Evolutionary conservation across 2,329 filamentous ascomycete species (phyloP).

Genomic region (Leptographium galeiforme): DNA sequence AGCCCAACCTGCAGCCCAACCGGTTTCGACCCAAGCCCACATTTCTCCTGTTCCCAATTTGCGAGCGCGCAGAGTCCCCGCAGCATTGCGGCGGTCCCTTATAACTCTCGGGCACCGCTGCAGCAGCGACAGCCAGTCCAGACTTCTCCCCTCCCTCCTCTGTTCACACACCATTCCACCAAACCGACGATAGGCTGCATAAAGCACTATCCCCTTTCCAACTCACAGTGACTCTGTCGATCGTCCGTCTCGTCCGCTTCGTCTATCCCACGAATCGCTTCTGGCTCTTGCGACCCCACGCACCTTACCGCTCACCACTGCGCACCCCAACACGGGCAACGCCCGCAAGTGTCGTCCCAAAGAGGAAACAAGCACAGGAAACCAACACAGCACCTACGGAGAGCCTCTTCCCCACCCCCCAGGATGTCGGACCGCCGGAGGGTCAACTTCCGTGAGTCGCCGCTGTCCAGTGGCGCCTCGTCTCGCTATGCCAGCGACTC

Average conservation of each 20-base stretch:
- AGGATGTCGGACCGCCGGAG: conserved; percentile 14
- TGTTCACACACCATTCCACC: neutral
- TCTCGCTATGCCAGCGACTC: conserved; percentile 20
- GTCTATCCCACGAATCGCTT: neutral
- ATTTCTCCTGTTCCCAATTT: neutral
- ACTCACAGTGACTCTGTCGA: conserved; percentile 11
- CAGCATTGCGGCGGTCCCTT: conserved; percentile 9
- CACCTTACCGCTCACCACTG: conserved; percentile 1
- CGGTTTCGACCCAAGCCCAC: neutral
- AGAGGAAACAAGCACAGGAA: neutral
- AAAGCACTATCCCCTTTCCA: conserved; percentile 1
- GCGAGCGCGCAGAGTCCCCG: neutral
- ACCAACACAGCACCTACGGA: neutral
- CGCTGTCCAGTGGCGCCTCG: conserved; percentile 15
- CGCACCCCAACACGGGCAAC: conserved; percentile 2
- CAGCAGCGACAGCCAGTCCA: conserved; percentile 11
- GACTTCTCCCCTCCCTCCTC: conserved; percentile 3
- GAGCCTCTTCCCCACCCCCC: neutral
- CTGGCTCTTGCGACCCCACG: neutral
- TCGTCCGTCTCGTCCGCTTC: neutral
- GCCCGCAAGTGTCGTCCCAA: neutral
- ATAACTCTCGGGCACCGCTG: conserved; percentile 20
- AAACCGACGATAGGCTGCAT: too few species aligned
- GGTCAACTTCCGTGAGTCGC: conserved; percentile 20
- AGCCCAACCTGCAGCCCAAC: neutral